A percentile compares a stretch with the other conserved stretches of the same genome.
Evolutionary conservation across 306 rosid genomes (phyloP).

Genomic region (Cucumis cinereus): DNA sequence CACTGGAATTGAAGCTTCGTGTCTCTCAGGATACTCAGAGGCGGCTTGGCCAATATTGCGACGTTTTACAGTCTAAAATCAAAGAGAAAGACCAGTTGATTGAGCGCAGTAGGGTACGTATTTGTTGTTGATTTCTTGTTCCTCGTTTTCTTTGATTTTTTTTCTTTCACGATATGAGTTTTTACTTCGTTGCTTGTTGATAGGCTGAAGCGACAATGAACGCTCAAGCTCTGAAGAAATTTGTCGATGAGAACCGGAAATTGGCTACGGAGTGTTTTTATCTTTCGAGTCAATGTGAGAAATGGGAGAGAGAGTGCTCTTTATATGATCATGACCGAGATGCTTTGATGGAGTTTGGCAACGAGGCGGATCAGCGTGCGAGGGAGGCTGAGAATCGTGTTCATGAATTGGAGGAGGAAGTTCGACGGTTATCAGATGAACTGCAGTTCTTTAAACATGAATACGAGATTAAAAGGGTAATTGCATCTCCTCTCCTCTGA

Average conservation of each 20-base stretch:
- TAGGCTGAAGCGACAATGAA: constrained; percentile 69
- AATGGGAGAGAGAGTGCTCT: constrained; percentile 59
- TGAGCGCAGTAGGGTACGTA: constrained; percentile 46
- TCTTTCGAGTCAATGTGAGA: constrained; percentile 37
- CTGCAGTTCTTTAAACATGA: constrained; percentile 26
- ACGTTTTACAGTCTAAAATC: constrained; percentile 29
- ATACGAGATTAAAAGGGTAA: constrained; percentile 38
- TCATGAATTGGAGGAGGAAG: constrained; percentile 47
- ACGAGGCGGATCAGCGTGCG: constrained; percentile 85
- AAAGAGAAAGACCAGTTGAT: constrained; percentile 50
- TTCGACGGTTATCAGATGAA: constrained; percentile 38
- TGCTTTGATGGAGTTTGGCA: constrained; percentile 88
- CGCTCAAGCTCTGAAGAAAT: constrained; percentile 74
- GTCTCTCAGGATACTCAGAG: constrained; percentile 42
- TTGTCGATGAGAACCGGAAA: constrained; percentile 70
- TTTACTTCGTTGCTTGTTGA: not conserved
- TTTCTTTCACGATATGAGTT: not conserved
- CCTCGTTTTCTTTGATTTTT: not conserved
- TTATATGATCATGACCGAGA: constrained; percentile 79
- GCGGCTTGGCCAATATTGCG: constrained; percentile 36
- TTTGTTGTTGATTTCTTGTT: not conserved
- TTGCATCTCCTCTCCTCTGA: not conserved
- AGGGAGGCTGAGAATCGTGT: constrained; percentile 59
- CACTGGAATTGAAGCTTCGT: constrained; percentile 53
- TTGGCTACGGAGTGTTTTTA: constrained; percentile 48